Evolutionary conservation across 2,329 filamentous ascomycete species (phyloP).

Genomic region (Pseudocercospora cruenta): DNA sequence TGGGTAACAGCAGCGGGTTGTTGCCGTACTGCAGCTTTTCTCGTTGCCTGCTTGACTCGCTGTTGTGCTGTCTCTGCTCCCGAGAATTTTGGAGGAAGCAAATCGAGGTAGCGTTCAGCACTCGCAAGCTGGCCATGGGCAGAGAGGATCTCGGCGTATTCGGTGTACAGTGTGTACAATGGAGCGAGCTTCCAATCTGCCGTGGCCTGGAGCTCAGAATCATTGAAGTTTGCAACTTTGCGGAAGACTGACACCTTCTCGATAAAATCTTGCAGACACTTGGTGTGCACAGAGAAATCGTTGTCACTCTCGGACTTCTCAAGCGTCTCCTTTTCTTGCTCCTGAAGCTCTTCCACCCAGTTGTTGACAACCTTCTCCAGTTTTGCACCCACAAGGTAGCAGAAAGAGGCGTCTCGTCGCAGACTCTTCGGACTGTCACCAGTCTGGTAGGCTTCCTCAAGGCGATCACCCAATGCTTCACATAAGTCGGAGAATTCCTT

Average conservation of each 20-base stretch:
- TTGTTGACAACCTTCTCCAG: constrained; percentile 95
- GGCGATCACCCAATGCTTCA: constrained; percentile 88
- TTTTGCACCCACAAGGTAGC: constrained; percentile 93
- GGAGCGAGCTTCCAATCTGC: constrained; percentile 86
- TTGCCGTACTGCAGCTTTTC: constrained; percentile 43
- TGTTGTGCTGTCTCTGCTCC: constrained; percentile 85
- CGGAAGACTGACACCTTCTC: constrained; percentile 98
- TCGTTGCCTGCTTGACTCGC: constrained; percentile 82
- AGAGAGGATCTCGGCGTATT: constrained; percentile 94
- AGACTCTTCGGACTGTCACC: constrained; percentile 55
- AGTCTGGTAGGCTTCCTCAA: constrained; percentile 68
- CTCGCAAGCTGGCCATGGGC: constrained; percentile 83
- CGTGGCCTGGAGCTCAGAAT: constrained; percentile 70
- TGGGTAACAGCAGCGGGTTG: constrained; percentile 41
- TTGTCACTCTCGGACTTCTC: constrained; percentile 66
- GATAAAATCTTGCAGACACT: constrained; percentile 87
- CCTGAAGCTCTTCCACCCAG: constrained; percentile 87
- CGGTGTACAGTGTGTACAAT: constrained; percentile 92
- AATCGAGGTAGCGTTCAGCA: constrained; percentile 87
- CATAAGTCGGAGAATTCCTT: constrained; percentile 92
- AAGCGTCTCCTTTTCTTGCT: constrained; percentile 76
- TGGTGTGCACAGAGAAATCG: constrained; percentile 88
- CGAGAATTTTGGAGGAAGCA: constrained; percentile 81
- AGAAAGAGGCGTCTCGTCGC: constrained; percentile 92
- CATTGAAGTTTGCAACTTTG: constrained; percentile 87